phyloP scores from a whole-genome alignment of 148 eudicot genomes.

The Diospyros lotus region DNA sequence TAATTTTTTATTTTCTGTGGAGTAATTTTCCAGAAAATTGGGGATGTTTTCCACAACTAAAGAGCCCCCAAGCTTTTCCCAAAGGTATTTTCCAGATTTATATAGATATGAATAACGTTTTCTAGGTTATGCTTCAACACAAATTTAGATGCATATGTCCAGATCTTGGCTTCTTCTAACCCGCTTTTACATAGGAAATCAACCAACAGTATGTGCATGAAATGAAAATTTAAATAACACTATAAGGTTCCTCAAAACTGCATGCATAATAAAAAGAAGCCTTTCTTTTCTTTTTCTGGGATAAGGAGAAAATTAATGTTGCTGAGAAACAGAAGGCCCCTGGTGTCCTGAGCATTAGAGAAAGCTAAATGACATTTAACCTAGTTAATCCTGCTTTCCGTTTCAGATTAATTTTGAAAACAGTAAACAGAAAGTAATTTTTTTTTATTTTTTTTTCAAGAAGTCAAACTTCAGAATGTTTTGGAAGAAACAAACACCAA shows the following conservation, averaged over 20 bases:
- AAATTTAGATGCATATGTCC: background rate
- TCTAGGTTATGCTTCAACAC: no score
- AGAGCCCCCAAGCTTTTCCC: no score
- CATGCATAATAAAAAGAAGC: background rate
- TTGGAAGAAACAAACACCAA: background rate
- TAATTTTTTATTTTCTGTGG: no score
- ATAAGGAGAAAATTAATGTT: background rate
- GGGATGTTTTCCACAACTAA: no score
- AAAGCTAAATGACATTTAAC: background rate
- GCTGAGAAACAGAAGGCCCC: background rate
- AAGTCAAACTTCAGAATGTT: background rate
- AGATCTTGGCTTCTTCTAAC: background rate
- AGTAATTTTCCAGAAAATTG: no score
- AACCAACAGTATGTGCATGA: background rate
- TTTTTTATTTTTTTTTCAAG: no score
- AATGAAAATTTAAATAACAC: background rate
- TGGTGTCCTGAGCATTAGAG: background rate
- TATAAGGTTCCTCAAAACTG: background rate
- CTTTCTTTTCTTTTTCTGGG: background rate
- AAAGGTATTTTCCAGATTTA: no score
- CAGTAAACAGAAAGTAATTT: no score
- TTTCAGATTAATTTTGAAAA: no score
- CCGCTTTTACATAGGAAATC: background rate
- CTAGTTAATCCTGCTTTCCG: no score
- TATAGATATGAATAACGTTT: no score